phyloP scores from a whole-genome alignment of 768 basidiomycete genomes.

The Tubosaeta sp. region DNA sequence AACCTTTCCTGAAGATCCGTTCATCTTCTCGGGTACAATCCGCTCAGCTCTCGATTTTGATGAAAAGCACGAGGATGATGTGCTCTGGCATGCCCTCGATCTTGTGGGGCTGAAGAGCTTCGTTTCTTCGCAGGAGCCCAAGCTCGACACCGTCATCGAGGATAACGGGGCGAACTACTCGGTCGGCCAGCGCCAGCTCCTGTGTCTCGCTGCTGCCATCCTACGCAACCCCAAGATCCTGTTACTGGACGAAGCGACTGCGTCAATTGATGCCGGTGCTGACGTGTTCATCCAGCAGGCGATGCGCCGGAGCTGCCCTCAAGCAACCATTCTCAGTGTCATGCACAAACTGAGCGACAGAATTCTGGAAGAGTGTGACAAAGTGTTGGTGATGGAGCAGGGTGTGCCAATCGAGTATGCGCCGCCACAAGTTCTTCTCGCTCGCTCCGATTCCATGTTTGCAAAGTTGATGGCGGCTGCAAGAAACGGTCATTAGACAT shows the following conservation, averaged over 20 bases:
- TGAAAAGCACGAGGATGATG: conserved; percentile 18
- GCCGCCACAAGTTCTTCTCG: too few relatives aligned
- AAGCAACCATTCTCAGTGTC: too few relatives aligned
- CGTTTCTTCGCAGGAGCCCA: conserved; percentile 54
- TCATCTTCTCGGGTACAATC: too few relatives aligned
- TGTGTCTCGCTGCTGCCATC: conserved; percentile 14
- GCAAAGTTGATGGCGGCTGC: too few relatives aligned
- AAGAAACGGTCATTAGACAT: too few relatives aligned
- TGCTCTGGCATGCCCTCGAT: conserved; percentile 40
- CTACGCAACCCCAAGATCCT: conserved; percentile 30
- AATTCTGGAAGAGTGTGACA: too few relatives aligned
- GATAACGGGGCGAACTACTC: conserved; percentile 73
- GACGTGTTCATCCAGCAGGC: conserved; percentile 60
- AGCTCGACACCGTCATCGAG: conserved; percentile 59
- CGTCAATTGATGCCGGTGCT: conserved; percentile 79
- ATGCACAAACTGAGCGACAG: too few relatives aligned
- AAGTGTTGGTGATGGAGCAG: too few relatives aligned
- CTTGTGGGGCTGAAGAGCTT: conserved; percentile 56
- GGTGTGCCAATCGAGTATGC: too few relatives aligned
- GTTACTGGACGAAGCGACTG: conserved; percentile 27
- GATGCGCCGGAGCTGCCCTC: too few relatives aligned
- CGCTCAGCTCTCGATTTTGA: conserved; percentile 20
- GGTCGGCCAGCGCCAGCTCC: conserved; percentile 86
- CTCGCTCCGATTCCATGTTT: too few relatives aligned
- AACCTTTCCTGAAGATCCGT: too few relatives aligned